Base-by-base conservation (phyloP, 441 rosid genomes). In the Populus hybrid region DNA sequence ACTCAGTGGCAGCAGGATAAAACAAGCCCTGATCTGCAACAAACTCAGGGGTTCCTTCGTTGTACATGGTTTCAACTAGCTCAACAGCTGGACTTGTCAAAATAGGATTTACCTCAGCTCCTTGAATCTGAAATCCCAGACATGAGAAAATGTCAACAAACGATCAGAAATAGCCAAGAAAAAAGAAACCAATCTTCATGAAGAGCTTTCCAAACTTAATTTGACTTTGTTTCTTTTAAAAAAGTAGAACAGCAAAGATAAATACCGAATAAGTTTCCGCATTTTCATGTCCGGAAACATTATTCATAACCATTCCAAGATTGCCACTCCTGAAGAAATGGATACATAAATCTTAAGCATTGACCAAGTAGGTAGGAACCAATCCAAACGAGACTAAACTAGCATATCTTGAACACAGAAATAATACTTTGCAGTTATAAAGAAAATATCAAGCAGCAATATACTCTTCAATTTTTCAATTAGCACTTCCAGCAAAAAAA, bases 1-100 rank as follows among this genome's bases (percentile, higher is more conserved):
- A 95, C 85, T 79, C 87, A 83, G 96, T 77, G 78, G 93, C 84
- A 76, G 89, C 71, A 66, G 97, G 93, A 87, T 92, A 93, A 84
- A 90, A 91, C 77, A 90, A 75, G 80, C 97, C 93, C 84, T 92
- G 95, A 77, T 90, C 97, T 74, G 81, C 84, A 81, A 86, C 83
- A 80, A 87, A 85, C 84, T 90, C 99, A 73, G 97, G 86, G 82
- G 83, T 81, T 85, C 92, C 95, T 80, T 89, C 97, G 40, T 87
- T 86, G 71, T 93, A 92, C 99, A 93, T 93, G 59, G 82, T 79
- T 75, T 86, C 84, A 77, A 86, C 83, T 88, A 82, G 87, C 76
- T 87, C 85, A 82, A 86, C 76, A 75, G 81, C 75, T 65, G 82
- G 81, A 79, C 73, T 84, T 42, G 70, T 79, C 83, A 82, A 85